Evolutionary conservation across 331 rosid genomes (phyloP).

Genomic region (Arachis monticola): DNA sequence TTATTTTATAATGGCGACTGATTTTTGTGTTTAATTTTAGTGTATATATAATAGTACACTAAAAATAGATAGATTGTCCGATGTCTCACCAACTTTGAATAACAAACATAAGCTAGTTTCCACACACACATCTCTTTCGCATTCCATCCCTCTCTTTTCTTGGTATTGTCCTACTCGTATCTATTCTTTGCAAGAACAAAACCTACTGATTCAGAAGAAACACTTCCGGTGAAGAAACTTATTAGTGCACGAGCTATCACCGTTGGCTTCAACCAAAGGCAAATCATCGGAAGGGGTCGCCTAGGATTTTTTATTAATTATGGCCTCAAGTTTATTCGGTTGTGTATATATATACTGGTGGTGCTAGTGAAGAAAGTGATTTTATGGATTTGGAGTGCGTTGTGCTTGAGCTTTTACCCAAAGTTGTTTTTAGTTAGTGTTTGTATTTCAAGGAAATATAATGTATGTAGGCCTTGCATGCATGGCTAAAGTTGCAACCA

Average conservation of each 20-base stretch:
- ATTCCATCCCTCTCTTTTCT: slow-evolving; percentile 48
- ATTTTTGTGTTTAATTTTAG: too few species aligned
- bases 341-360: slow-evolving; percentile 56
- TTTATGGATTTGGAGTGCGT: slow-evolving; percentile 74
- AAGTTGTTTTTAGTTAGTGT: slow-evolving; percentile 82
- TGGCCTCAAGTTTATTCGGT: slow-evolving; percentile 63
- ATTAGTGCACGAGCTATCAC: slow-evolving; percentile 61
- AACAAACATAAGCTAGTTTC: slow-evolving; percentile 28
- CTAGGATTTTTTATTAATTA: slow-evolving; percentile 54
- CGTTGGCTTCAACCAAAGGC: slow-evolving; percentile 67
- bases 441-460: slow-evolving; percentile 61
- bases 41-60: too few species aligned
- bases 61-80: not conserved
- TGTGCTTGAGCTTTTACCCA: slow-evolving; percentile 75
- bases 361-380: slow-evolving; percentile 72
- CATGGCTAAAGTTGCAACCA: slow-evolving; percentile 65
- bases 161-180: slow-evolving; percentile 34
- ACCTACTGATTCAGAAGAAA: slow-evolving; percentile 54
- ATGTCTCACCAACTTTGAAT: slow-evolving; percentile 5
- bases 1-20: too few species aligned
- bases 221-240: slow-evolving; percentile 53
- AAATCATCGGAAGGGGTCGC: slow-evolving; percentile 55
- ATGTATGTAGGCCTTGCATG: slow-evolving; percentile 59
- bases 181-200: slow-evolving; percentile 56
- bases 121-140: slow-evolving; percentile 30